Conservation (phyloP, 2,329 filamentous ascomycete species). For the Ceratocystis diversiconidia region DNA sequence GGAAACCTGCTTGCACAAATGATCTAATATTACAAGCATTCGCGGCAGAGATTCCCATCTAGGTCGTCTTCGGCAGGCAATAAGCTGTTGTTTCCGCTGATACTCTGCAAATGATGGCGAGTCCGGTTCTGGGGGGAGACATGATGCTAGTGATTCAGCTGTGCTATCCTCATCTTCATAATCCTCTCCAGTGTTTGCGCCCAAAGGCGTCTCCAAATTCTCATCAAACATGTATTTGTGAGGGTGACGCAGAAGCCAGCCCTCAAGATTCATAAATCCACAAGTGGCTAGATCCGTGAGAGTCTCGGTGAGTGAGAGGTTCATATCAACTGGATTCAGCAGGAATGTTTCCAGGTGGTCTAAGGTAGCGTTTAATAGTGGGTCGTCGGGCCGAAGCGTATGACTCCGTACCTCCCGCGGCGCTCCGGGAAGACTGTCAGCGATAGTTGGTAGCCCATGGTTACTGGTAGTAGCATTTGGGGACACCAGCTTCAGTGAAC, state of each 20-base stretch:
- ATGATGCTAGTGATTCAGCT: constrained; percentile 17
- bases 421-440: constrained; percentile 43
- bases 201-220: neutral
- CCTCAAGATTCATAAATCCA: constrained; percentile 69
- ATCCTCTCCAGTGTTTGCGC: constrained; percentile 30
- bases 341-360: constrained; percentile 70
- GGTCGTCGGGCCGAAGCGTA: constrained; percentile 48
- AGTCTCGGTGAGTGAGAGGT: constrained; percentile 72
- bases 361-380: constrained; percentile 49
- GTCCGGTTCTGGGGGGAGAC: constrained; percentile 30
- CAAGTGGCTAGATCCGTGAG: constrained; percentile 73
- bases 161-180: constrained; percentile 28
- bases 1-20: constrained; percentile 46
- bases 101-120: constrained; percentile 29
- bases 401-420: constrained; percentile 47
- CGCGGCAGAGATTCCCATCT: constrained; percentile 40
- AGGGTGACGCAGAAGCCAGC: constrained; percentile 73
- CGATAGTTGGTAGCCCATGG: constrained; percentile 40
- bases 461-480: constrained; percentile 44
- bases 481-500: constrained; percentile 53
- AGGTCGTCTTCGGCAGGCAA: constrained; percentile 37
- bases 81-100: constrained; percentile 21
- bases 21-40: constrained; percentile 44
- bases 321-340: constrained; percentile 80
- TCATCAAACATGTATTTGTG: constrained; percentile 42